Conservation (phyloP, 345 rosid species). For the Pseudoturritis turrita region DNA sequence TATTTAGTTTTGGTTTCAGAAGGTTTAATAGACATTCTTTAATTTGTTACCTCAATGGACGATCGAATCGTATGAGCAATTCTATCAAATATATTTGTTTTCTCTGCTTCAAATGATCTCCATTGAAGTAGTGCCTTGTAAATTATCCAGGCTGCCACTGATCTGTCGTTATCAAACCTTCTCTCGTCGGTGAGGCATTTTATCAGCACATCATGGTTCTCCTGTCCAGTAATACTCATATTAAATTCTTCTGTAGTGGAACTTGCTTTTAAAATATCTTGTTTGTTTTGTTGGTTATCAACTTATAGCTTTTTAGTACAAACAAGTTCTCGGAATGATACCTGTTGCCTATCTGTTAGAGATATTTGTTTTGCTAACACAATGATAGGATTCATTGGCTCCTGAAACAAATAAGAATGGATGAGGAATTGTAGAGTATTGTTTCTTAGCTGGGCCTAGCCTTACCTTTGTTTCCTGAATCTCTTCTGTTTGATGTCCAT, state of each 20-base stretch:
- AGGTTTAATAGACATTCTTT: not conserved
- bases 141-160: slow-evolving; percentile 54
- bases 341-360: slow-evolving; percentile 55
- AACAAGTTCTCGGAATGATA: slow-evolving; percentile 18
- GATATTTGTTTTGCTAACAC: slow-evolving; percentile 47
- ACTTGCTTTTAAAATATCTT: not conserved
- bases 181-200: slow-evolving; percentile 46
- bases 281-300: slow-evolving; percentile 7
- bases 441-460: slow-evolving; percentile 3
- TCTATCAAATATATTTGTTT: slow-evolving; percentile 53
- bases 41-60: slow-evolving; percentile 43
- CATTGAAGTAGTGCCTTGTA: slow-evolving; percentile 57
- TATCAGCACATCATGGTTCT: slow-evolving; percentile 51
- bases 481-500: slow-evolving; percentile 41
- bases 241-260: not conserved
- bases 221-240: slow-evolving; percentile 34
- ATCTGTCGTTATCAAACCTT: slow-evolving; percentile 43
- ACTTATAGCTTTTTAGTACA: not conserved
- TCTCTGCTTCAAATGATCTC: slow-evolving; percentile 67
- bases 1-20: not conserved
- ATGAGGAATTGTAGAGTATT: slow-evolving; percentile 12
- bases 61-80: slow-evolving; percentile 48
- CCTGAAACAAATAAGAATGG: slow-evolving; percentile 33
- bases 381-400: slow-evolving; percentile 30
- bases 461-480: slow-evolving; percentile 36